phyloP scores from a whole-genome alignment of 192 early-diverging fungal species.

The Allomyces arbusculus region DNA sequence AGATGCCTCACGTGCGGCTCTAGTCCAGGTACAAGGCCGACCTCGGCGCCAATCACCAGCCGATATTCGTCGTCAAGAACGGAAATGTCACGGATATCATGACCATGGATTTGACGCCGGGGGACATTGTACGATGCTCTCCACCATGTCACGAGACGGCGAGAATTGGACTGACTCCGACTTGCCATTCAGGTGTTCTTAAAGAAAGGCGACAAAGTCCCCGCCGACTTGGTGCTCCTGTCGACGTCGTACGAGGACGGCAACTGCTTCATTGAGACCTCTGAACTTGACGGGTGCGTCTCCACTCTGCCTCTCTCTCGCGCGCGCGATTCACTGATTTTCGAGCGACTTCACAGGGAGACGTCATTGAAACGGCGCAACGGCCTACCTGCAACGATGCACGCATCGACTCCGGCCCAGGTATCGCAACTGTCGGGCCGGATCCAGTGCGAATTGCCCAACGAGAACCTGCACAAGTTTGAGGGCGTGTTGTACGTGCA shows the following conservation, averaged over 20 bases:
- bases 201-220: conserved; percentile 27
- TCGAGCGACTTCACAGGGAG: conserved; percentile 18
- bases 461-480: conserved; percentile 22
- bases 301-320: too few relatives aligned
- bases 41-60: conserved; percentile 14
- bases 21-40: conserved; percentile 7
- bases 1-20: too few relatives aligned
- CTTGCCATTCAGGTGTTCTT: conserved; percentile 7
- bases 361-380: conserved; percentile 30
- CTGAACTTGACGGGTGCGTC: conserved; percentile 22
- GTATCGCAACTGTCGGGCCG: conserved; percentile 4
- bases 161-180: too few relatives aligned
- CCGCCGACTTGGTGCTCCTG: conserved; percentile 26
- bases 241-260: conserved; percentile 25
- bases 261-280: conserved; percentile 35
- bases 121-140: conserved; percentile 12
- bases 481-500: conserved; percentile 19
- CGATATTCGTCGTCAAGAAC: conserved; percentile 9
- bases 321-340: too few relatives aligned
- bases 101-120: conserved; percentile 15
- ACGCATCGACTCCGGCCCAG: neutral
- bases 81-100: conserved; percentile 10
- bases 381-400: conserved; percentile 9
- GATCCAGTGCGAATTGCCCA: conserved; percentile 31
- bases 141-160: too few relatives aligned